Evolutionary conservation across 148 eudicot species (phyloP).

Genomic region (Heliosperma pusillum): DNA sequence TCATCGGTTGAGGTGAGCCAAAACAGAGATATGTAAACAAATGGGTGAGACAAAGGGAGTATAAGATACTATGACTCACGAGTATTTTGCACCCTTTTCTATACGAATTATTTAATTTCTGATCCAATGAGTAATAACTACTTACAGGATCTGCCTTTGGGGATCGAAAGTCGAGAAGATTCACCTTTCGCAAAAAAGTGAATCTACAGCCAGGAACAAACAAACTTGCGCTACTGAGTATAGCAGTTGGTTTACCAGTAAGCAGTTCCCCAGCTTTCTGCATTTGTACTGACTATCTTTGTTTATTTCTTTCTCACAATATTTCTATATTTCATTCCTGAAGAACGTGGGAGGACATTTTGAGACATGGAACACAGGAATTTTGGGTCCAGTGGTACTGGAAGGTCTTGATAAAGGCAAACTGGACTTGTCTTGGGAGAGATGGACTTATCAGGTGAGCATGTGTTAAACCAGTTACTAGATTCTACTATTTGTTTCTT

Average conservation of each 20-base stretch:
- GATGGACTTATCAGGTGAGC: conserved; percentile 64
- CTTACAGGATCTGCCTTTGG: conserved; percentile 74
- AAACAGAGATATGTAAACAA: background rate
- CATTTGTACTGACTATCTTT: background rate
- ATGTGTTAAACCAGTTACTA: background rate
- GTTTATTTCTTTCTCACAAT: background rate
- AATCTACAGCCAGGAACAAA: conserved; percentile 65
- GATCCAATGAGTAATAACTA: conserved; percentile 8
- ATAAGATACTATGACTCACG: background rate
- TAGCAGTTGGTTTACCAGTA: conserved; percentile 91
- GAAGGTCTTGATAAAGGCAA: conserved; percentile 49
- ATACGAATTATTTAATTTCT: conserved; percentile 17
- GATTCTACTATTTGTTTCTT: background rate
- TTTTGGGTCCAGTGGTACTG: conserved; percentile 62
- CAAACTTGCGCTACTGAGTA: conserved; percentile 70
- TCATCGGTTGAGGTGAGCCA: background rate
- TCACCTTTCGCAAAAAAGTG: conserved; percentile 48
- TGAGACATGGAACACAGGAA: conserved; percentile 64
- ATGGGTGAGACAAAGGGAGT: background rate
- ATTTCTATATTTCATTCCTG: conserved; percentile 12
- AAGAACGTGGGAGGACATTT: conserved; percentile 84
- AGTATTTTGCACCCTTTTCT: background rate
- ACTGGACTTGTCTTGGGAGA: conserved; percentile 54
- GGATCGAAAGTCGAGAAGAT: conserved; percentile 55
- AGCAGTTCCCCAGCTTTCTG: conserved; percentile 22